A percentile compares a stretch with the other conserved stretches of the same genome.
phyloP scores from a whole-genome alignment of 306 rosid species.

The Fragaria iinumae region DNA sequence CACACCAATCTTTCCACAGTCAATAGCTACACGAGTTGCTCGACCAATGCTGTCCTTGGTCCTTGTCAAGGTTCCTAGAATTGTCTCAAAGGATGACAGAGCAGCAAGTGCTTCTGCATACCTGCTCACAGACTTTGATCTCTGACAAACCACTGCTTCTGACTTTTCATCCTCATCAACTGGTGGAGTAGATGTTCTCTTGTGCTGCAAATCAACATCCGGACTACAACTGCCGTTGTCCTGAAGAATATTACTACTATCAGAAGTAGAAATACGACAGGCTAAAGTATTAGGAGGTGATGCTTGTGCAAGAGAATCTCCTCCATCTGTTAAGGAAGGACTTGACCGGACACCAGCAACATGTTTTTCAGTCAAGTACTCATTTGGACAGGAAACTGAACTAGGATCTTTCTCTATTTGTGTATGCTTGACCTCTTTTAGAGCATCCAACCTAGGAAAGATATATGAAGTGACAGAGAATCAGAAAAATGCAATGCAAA shows the following conservation, averaged over 20 bases:
- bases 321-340: slow-evolving; percentile 61
- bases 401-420: slow-evolving; percentile 41
- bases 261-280: slow-evolving; percentile 64
- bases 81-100: slow-evolving; percentile 70
- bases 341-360: slow-evolving; percentile 47
- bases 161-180: slow-evolving; percentile 45
- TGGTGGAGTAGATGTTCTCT: slow-evolving; percentile 42
- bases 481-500: slow-evolving; percentile 2
- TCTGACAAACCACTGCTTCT: slow-evolving; percentile 46
- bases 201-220: slow-evolving; percentile 54
- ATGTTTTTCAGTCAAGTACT: slow-evolving; percentile 41
- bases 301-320: slow-evolving; percentile 55
- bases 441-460: slow-evolving; percentile 46
- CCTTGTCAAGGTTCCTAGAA: slow-evolving; percentile 80
- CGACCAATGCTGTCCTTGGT: slow-evolving; percentile 97
- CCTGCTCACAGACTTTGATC: slow-evolving; percentile 57
- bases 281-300: slow-evolving; percentile 59
- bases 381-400: slow-evolving; percentile 54
- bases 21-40: slow-evolving; percentile 89
- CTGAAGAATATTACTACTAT: slow-evolving; percentile 62
- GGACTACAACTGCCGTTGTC: slow-evolving; percentile 83
- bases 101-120: slow-evolving; percentile 66
- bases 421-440: slow-evolving; percentile 39
- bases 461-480: slow-evolving; percentile 16
- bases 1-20: slow-evolving; percentile 85